Evolutionary conservation across 1,284 basidiomycete genomes (phyloP).

Genomic region (Singerocomus inundabilis): DNA sequence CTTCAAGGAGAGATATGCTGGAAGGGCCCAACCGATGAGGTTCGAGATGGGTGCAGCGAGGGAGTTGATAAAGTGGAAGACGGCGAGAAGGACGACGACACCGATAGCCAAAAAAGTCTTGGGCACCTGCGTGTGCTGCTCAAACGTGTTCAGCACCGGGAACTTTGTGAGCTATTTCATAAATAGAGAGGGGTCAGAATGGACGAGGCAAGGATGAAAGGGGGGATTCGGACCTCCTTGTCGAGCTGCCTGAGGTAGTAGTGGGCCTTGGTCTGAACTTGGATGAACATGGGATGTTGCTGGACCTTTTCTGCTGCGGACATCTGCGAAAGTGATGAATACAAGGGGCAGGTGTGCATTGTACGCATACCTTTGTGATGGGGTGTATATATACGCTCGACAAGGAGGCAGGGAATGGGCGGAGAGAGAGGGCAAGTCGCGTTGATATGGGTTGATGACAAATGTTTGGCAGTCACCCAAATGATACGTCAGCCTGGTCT

Average conservation of each 20-base stretch:
- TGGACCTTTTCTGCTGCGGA: conserved; percentile 74
- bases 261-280: conserved; percentile 73
- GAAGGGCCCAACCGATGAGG: conserved; percentile 80
- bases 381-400: conserved; percentile 16
- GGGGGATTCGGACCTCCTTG: conserved; percentile 74
- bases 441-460: conserved; percentile 53
- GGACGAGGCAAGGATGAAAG: conserved; percentile 4
- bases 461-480: conserved; percentile 42
- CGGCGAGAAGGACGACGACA: conserved; percentile 57
- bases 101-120: conserved; percentile 91
- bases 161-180: conserved; percentile 81
- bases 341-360: conserved; percentile 4
- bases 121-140: conserved; percentile 89
- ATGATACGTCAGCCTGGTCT: conserved; percentile 35
- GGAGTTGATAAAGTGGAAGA: conserved; percentile 81
- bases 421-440: conserved; percentile 11
- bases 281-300: conserved; percentile 81
- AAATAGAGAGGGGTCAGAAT: conserved; percentile 9
- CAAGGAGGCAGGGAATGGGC: conserved; percentile 4
- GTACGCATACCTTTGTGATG: conserved; percentile 15
- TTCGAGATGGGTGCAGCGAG: conserved; percentile 82
- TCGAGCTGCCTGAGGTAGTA: conserved; percentile 85
- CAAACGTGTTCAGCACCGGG: conserved; percentile 78
- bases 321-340: conserved; percentile 47
- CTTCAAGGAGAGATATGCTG: conserved; percentile 84